Base-by-base conservation (phyloP, 192 early-diverging fungal genomes). In the Coemansia sp. region DNA sequence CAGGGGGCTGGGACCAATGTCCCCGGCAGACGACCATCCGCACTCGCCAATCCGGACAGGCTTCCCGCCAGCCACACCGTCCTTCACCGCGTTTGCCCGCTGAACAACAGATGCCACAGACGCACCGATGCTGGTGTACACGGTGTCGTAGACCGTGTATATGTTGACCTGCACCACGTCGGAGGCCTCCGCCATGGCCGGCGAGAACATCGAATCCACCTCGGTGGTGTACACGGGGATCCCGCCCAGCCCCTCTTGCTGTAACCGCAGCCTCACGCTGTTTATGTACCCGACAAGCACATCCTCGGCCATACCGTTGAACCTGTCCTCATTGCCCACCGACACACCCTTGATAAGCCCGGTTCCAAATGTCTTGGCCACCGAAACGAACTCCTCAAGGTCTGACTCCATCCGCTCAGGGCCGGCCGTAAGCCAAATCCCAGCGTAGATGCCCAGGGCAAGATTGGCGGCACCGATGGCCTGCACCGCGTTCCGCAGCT, bases 141-240 rank as follows among this genome's bases (percentile, higher is more conserved):
- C 21, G 32, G 48, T 43, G 61, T 77, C 80, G 51, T 77, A 82
- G 40, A 82, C 65, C 46, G 80, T 58, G 55, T 82, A 74, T 32
- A 82, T 58, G 72, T 82, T 82, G 67, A 82, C 59, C 39, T 82
- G 80, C 15, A 82, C 67, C 12, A 82, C 18, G 47, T 82, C 80
- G 7, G 58, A 74, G 1, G 46, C 74, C 2, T 43, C 73, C 5
- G 72, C 75, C 59, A 82, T 51, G 12, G 43, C 69, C 49, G 21
- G 19, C 18, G 72, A 74, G 62, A 77, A 77, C 18, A 60, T 43
- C 9, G 72, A 72, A 19, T 82, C 80, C 48, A 62, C 57, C 54
- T 82, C 80, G 41, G 80, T 77, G 1, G 80, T 67, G 62, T 77
- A 82, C 37, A 82, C 67, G 0, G 80, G 75, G 37, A 82, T 82